phyloP scores from a whole-genome alignment of 176 grass and related monocot species.

The maize (Zea mays) region Zm-B73-REFERENCE-NAM-5.0 NC_050103.1:84178501-84179000 shows the following conservation, averaged over 20 bases:
- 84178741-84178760: neutral
- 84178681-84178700: constrained; percentile 5
- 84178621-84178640: constrained; percentile 40
- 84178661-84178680: neutral
- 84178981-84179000: too few relatives aligned
- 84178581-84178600: constrained; percentile 43
- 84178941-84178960: too few relatives aligned
- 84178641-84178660: constrained; percentile 22
- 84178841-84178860: neutral
- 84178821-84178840: constrained; percentile 18
- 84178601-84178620: neutral
- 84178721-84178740: neutral
- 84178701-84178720: constrained; percentile 9
- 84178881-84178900: neutral
- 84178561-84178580: constrained; percentile 33
- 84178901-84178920: neutral
- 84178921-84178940: too few relatives aligned
- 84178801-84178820: constrained; percentile 42
- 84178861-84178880: neutral
- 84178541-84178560: constrained; percentile 6
- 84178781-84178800: constrained; percentile 8
- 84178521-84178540: neutral
- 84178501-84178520: neutral
- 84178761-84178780: constrained; percentile 25
- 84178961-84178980: too few relatives aligned